Percentiles rank a stretch among this genome's conserved stretches.
phyloP scores from a whole-genome alignment of 345 rosid species.

The Sonneratia caseolaris region DNA sequence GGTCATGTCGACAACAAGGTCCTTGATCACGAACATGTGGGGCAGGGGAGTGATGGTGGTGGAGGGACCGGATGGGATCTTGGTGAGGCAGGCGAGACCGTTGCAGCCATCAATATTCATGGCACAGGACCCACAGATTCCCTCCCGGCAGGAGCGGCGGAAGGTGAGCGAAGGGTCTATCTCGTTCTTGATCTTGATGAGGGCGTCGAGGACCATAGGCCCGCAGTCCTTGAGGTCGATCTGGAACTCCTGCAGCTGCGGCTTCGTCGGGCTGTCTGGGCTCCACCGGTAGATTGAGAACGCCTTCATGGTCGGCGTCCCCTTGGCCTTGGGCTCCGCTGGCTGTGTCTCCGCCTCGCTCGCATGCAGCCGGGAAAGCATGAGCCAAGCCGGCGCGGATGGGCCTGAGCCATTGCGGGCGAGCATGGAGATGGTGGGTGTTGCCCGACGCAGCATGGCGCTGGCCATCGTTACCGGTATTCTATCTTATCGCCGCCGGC shows the following conservation, averaged over 20 bases:
- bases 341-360: slow-evolving; percentile 41
- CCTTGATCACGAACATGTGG: slow-evolving; percentile 93
- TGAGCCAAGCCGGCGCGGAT: slow-evolving; percentile 15
- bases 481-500: not conserved
- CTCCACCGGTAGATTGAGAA: slow-evolving; percentile 94
- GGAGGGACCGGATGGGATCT: slow-evolving; percentile 36
- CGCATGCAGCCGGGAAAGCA: slow-evolving; percentile 35
- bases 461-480: slow-evolving; percentile 33
- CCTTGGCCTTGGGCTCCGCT: slow-evolving; percentile 25
- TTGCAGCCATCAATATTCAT: slow-evolving; percentile 97
- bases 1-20: slow-evolving; percentile 93
- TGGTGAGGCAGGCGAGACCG: slow-evolving; percentile 86
- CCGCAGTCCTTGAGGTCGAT: slow-evolving; percentile 87
- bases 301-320: slow-evolving; percentile 34
- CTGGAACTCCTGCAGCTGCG: slow-evolving; percentile 53
- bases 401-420: slow-evolving; percentile 8
- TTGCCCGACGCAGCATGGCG: slow-evolving; percentile 36
- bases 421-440: slow-evolving; percentile 14
- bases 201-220: slow-evolving; percentile 92
- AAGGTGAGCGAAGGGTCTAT: slow-evolving; percentile 86
- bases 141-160: slow-evolving; percentile 95
- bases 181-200: slow-evolving; percentile 95
- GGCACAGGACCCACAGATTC: slow-evolving; percentile 92
- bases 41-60: slow-evolving; percentile 71
- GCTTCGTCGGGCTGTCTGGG: slow-evolving; percentile 70